Evolutionary conservation across 164 flowering plant species (phyloP).

Genomic region (Hamamelis virginiana): DNA sequence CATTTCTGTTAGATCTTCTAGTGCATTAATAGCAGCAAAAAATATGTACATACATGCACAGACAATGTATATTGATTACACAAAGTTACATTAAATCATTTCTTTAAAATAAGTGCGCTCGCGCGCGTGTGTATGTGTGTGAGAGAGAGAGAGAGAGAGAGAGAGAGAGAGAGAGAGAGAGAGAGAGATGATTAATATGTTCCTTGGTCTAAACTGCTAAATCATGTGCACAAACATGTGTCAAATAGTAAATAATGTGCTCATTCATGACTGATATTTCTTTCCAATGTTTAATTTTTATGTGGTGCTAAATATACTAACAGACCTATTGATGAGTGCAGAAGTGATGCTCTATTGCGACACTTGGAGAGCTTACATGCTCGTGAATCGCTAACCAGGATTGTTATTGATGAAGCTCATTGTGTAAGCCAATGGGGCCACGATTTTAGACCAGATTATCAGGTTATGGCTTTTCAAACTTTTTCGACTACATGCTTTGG

Average conservation of each 20-base stretch:
- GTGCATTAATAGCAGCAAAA: background rate
- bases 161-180: background rate
- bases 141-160: background rate
- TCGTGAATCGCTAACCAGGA: constrained; percentile 70
- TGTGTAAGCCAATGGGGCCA: constrained; percentile 99
- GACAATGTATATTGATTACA: too few relatives aligned
- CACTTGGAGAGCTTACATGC: constrained; percentile 76
- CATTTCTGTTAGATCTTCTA: background rate
- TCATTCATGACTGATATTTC: background rate
- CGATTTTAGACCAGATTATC: constrained; percentile 99
- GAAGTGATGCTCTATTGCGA: constrained; percentile 85
- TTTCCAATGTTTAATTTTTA: background rate
- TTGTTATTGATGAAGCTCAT: constrained; percentile 99
- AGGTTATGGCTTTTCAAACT: constrained; percentile 47
- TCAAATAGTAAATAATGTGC: background rate
- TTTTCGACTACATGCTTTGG: background rate
- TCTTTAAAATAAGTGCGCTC: too few relatives aligned
- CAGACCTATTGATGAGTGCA: constrained; percentile 32
- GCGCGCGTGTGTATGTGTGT: background rate
- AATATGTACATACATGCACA: background rate
- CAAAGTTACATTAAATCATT: too few relatives aligned
- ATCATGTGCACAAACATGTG: background rate
- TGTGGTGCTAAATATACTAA: background rate
- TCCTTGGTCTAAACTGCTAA: background rate
- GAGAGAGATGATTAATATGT: background rate